Conservation (phyloP, 306 rosid species). For the Quillaja saponaria region DNA sequence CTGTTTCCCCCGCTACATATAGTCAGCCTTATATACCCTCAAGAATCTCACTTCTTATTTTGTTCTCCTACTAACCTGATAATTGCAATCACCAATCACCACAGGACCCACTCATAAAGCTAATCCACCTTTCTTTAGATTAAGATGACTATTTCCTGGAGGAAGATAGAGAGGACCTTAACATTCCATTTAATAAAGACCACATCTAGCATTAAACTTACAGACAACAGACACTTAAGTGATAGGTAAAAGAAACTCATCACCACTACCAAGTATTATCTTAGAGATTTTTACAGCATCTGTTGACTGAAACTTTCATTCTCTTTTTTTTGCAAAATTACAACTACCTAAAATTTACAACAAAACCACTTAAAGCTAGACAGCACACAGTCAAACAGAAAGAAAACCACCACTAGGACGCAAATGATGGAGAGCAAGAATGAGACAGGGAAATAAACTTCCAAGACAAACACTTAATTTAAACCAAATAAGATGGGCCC, state of each 20-base stretch:
- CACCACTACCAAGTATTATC: neutral
- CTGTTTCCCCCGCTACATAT: too few relatives aligned
- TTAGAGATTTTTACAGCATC: neutral
- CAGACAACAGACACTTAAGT: neutral
- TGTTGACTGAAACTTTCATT: too few relatives aligned
- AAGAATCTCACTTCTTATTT: too few relatives aligned
- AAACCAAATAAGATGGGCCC: neutral
- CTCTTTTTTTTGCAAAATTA: too few relatives aligned
- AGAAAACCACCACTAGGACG: neutral
- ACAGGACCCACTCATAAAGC: too few relatives aligned
- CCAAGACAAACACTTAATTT: neutral
- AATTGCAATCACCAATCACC: too few relatives aligned
- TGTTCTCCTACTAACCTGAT: too few relatives aligned
- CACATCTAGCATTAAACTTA: neutral
- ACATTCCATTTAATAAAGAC: too few relatives aligned
- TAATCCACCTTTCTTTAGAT: too few relatives aligned
- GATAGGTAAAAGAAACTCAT: neutral
- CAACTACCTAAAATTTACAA: neutral
- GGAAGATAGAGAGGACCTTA: too few relatives aligned
- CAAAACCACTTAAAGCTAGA: neutral
- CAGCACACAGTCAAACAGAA: neutral
- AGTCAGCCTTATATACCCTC: too few relatives aligned
- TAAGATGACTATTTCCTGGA: too few relatives aligned
- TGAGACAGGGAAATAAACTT: neutral
- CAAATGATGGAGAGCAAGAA: neutral